phyloP scores from a whole-genome alignment of 2,329 filamentous ascomycete species.

The Fusarium ambrosium region DNA sequence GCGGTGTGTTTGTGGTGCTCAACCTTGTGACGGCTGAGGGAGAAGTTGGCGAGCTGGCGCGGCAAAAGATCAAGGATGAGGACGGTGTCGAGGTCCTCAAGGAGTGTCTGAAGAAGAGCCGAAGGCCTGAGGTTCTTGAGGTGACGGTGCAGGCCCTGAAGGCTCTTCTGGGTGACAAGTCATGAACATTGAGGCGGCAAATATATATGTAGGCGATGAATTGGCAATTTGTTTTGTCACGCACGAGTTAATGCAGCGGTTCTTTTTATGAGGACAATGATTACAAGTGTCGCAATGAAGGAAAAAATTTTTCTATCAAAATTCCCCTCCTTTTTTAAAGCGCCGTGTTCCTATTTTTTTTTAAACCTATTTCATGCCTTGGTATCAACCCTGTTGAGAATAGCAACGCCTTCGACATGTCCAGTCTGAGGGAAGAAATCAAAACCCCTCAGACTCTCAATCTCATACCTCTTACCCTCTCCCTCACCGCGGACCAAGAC shows the following conservation, averaged over 20 bases:
- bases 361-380: constrained; percentile 24
- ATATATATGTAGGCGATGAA: constrained; percentile 14
- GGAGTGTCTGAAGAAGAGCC: constrained; percentile 76
- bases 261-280: constrained; percentile 29
- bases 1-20: constrained; percentile 81
- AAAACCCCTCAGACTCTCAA: constrained; percentile 92
- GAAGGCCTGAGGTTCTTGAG: constrained; percentile 77
- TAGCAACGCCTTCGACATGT: constrained; percentile 77
- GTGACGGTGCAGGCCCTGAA: constrained; percentile 81
- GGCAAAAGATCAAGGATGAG: constrained; percentile 71
- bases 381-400: constrained; percentile 68
- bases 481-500: constrained; percentile 80
- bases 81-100: constrained; percentile 78
- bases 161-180: constrained; percentile 65
- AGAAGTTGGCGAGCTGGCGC: constrained; percentile 72
- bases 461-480: constrained; percentile 74
- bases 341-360: constrained; percentile 16
- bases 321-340: constrained; percentile 7
- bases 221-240: constrained; percentile 14
- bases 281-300: constrained; percentile 35
- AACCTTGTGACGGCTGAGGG: constrained; percentile 80
- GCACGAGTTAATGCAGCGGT: constrained; percentile 19
- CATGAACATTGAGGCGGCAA: constrained; percentile 20
- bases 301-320: constrained; percentile 24
- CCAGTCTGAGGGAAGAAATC: constrained; percentile 96